Base-by-base conservation (phyloP, 2,329 filamentous ascomycete species). In the Zasmidium citrigriseum region DNA sequence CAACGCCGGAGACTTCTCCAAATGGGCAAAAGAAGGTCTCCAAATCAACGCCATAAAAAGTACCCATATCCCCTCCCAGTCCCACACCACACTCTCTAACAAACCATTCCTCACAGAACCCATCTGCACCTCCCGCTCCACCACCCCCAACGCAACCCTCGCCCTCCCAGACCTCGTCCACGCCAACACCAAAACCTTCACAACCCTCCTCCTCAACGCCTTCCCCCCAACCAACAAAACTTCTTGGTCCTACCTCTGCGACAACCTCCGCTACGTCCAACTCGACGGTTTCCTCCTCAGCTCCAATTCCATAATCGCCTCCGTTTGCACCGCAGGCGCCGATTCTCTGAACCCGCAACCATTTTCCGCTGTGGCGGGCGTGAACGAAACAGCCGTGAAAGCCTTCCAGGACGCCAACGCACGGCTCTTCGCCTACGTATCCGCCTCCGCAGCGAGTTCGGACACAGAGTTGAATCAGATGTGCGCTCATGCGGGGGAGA, bases 221-320 rank as follows among this genome's bases (percentile, higher is more conserved):
- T 70, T 72, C 59, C 45, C 56, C 20, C 12, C 50, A n/a, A 47
- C 47, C 52, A 62, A 65, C 45, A 62, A 51, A 11, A 34, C 57
- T 0, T 53, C 58, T 24, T 63, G 60, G 49, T 38, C 50, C 27
- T 67, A 69, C 62, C 58, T 70, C 27, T 71, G 69, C 60, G 45
- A 63, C 53, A 64, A 64, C 51, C 58, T 71, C 44, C 60, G 59
- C 27, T 65, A 63, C 52, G 27, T 59, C 18, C 54, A 60, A 34
- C 54, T 71, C 45, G 57, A 64, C 29, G 51, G 48, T 55, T 68
- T 70, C 63, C 46, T 60, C 14, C 53, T 70, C 48, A 54, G 66
- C 52, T 59, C 60, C 44, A 20, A n/a, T 12, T 24, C 38, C 14
- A 54, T 69, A 46, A 58, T 64, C 16, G 58, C 63, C 22, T 59